A percentile compares a stretch with the other conserved stretches of the same genome.
These are phyloP conservation scores for Apophysomyces variabilis DNA, from an alignment of 371 early-diverging fungal species.

Conservation along the genomic window DNA sequence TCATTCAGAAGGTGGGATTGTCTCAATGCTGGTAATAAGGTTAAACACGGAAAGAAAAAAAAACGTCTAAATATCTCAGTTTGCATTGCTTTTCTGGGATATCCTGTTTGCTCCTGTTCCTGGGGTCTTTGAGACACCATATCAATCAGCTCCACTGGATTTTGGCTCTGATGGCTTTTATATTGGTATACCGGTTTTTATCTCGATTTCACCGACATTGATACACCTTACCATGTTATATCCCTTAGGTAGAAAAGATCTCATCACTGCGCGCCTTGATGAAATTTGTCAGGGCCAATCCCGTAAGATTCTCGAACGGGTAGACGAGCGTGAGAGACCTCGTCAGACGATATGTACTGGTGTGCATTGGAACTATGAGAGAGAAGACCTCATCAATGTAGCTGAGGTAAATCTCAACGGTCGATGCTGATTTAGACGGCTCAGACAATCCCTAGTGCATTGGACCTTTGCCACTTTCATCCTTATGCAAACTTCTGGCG, in stretches of 20 bases:
- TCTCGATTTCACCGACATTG: neutral
- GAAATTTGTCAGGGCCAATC: constrained; percentile 49
- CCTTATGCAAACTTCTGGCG: constrained; percentile 63
- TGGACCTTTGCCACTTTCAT: constrained; percentile 56
- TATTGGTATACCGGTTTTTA: constrained; percentile 36
- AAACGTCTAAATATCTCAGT: constrained; percentile 24
- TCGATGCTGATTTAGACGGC: constrained; percentile 6
- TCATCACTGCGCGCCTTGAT: constrained; percentile 61
- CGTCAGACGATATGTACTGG: constrained; percentile 59
- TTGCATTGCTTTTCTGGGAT: constrained; percentile 76
- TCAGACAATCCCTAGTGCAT: constrained; percentile 50
- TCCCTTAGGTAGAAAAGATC: constrained; percentile 41
- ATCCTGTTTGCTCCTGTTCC: constrained; percentile 66
- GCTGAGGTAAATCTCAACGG: constrained; percentile 50
- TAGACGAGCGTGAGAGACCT: constrained; percentile 54
- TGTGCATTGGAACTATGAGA: constrained; percentile 65
- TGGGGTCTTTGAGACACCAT: constrained; percentile 80
- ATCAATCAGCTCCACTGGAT: constrained; percentile 75
- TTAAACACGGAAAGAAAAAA: neutral
- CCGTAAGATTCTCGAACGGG: constrained; percentile 41
- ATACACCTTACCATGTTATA: neutral
- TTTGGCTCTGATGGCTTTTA: constrained; percentile 72
- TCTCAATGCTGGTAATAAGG: constrained; percentile 50
- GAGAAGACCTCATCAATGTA: constrained; percentile 54
- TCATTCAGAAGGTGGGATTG: constrained; percentile 71